Conservation (phyloP, 306 rosid species). For the Glycine tomentella region DNA sequence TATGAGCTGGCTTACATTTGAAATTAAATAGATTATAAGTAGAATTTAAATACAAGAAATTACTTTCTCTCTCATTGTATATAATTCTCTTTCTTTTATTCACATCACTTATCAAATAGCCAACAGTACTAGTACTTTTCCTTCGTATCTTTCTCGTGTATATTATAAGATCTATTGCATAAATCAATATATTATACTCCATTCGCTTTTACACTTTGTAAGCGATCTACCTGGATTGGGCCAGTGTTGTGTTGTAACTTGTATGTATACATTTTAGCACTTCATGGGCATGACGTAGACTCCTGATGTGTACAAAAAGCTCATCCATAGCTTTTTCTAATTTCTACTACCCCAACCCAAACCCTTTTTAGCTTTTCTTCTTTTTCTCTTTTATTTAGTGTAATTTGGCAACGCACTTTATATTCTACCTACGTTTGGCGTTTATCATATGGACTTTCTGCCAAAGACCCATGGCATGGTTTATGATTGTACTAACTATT, state of each 20-base stretch:
- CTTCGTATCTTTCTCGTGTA: not conserved
- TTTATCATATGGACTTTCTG: slow-evolving; percentile 42
- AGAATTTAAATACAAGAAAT: not conserved
- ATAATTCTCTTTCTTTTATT: not conserved
- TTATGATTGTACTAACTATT: slow-evolving; percentile 22
- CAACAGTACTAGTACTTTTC: not conserved
- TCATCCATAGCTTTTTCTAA: slow-evolving; percentile 52
- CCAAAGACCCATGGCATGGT: not conserved
- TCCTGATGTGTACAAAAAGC: slow-evolving; percentile 72
- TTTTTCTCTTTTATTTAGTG: not conserved
- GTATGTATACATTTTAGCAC: slow-evolving; percentile 37
- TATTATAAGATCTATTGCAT: not conserved
- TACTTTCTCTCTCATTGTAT: not conserved
- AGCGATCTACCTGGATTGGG: slow-evolving; percentile 54
- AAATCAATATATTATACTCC: not conserved
- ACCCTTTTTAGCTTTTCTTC: slow-evolving; percentile 40
- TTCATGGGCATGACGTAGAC: slow-evolving; percentile 57
- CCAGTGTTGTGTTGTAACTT: slow-evolving; percentile 11
- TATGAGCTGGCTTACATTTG: not conserved
- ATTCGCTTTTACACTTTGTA: slow-evolving; percentile 43
- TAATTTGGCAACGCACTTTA: slow-evolving; percentile 41
- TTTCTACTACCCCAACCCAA: slow-evolving; percentile 23
- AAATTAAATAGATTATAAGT: not conserved
- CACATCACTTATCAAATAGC: not conserved
- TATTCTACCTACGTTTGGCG: slow-evolving; percentile 43